phyloP scores from a whole-genome alignment of 2,329 filamentous ascomycete species.

The Pseudogymnoascus sp. region DNA sequence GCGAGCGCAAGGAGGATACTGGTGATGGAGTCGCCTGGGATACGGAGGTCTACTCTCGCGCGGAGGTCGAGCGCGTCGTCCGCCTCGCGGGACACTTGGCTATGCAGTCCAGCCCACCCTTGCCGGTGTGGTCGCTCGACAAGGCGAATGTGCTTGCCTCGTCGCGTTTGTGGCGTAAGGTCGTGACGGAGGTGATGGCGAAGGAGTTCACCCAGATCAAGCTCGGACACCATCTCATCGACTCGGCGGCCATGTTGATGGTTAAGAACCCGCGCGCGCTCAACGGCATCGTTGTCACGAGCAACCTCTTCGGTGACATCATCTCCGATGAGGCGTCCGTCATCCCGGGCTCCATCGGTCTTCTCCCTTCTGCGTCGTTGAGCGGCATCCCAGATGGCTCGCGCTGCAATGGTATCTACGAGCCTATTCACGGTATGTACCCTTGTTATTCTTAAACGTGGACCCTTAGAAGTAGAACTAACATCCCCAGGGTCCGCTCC shows the following conservation, averaged over 20 bases:
- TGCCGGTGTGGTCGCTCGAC: conserved; percentile 79
- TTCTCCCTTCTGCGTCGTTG: conserved; percentile 82
- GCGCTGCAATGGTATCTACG: conserved; percentile 89
- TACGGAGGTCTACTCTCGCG: conserved; percentile 76
- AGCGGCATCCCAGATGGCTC: conserved; percentile 77
- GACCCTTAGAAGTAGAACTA: conserved; percentile 5
- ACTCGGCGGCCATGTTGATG: conserved; percentile 96
- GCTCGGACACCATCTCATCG: conserved; percentile 84
- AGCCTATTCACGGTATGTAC: conserved; percentile 82
- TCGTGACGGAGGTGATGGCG: conserved; percentile 74
- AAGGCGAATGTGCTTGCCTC: conserved; percentile 97
- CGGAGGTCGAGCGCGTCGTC: conserved; percentile 83
- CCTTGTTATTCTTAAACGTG: not conserved
- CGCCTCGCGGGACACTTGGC: conserved; percentile 77
- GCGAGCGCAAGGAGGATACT: conserved; percentile 73
- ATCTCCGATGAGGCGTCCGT: conserved; percentile 92
- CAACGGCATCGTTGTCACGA: conserved; percentile 87
- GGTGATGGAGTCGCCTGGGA: conserved; percentile 71
- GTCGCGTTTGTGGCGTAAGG: conserved; percentile 80
- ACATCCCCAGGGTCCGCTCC: conserved; percentile 65
- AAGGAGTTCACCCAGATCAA: conserved; percentile 84
- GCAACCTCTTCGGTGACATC: conserved; percentile 94
- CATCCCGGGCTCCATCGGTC: conserved; percentile 82
- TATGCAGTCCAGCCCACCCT: conserved; percentile 65
- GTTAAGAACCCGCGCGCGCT: conserved; percentile 84